phyloP scores from a whole-genome alignment of 1,284 basidiomycete genomes.

The Irpex sp. region DNA sequence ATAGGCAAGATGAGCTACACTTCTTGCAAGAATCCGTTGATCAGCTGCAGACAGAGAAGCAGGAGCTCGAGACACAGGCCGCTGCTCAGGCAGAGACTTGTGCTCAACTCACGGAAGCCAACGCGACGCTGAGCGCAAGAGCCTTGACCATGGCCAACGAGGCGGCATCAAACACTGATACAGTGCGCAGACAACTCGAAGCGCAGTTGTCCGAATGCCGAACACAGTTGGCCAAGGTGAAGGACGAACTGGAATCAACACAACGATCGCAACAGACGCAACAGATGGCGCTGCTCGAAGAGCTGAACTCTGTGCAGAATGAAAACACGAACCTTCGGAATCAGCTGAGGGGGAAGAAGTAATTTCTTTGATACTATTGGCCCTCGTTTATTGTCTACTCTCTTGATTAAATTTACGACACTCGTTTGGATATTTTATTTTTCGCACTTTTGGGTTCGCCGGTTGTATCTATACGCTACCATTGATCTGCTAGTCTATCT shows the following conservation, averaged over 20 bases:
- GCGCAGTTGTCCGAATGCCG: slow-evolving; percentile 44
- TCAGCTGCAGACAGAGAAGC: slow-evolving; percentile 57
- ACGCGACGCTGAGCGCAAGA: slow-evolving; percentile 69
- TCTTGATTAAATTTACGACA: not conserved
- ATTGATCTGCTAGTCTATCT: slow-evolving; percentile 6
- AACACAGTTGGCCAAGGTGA: slow-evolving; percentile 35
- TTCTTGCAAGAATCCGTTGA: slow-evolving; percentile 62
- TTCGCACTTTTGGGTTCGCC: slow-evolving; percentile 5
- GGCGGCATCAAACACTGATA: slow-evolving; percentile 58
- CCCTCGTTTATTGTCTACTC: not conserved
- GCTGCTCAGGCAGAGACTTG: slow-evolving; percentile 71
- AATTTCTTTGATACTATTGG: slow-evolving; percentile 5
- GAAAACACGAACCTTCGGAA: slow-evolving; percentile 68
- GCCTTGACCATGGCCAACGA: slow-evolving; percentile 75
- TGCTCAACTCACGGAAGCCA: slow-evolving; percentile 70
- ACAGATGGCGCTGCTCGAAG: slow-evolving; percentile 69
- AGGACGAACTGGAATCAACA: slow-evolving; percentile 44
- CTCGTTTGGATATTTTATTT: not conserved
- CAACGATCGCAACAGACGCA: slow-evolving; percentile 65
- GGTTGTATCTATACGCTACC: slow-evolving; percentile 10
- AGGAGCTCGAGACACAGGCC: slow-evolving; percentile 64
- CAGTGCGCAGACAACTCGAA: slow-evolving; percentile 55
- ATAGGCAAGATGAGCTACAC: slow-evolving; percentile 68
- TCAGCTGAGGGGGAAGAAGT: slow-evolving; percentile 60
- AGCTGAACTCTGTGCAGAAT: slow-evolving; percentile 74